Base-by-base conservation (phyloP, 441 rosid genomes). In the Adansonia gregorii region DNA sequence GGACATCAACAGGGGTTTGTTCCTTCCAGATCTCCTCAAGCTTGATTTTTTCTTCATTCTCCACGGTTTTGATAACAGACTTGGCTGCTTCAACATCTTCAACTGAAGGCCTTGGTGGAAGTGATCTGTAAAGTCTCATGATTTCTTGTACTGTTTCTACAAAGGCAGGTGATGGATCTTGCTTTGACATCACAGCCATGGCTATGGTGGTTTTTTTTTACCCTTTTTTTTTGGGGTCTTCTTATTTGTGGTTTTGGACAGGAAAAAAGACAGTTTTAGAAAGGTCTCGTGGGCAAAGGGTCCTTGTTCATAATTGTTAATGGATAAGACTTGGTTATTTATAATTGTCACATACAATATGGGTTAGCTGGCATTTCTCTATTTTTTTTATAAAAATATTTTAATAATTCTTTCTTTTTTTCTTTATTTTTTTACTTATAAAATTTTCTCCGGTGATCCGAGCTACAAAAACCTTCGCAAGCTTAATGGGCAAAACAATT, bases 31-130 rank as follows among this genome's bases (percentile, higher is more conserved):
- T 80, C 63, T 91, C 92, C 31, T 87, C 89, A 8, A 91, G 86
- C 79, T 79, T 85, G 11, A 55, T 24, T 68, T 81, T 76, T 60
- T 89, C 90, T 78, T 88, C 92, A 7, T 15, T 24, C 52, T 83
- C 80, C 46, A 78, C 86, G 12, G 89, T 78, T 75, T 73, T 64
- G 71, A 91, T 73, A 20, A 88, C 88, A 54, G 90, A 80, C 71
- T 70, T 63, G 39, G 93, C 93, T n/a, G 93, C 95, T 80, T 85
- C 91, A 5, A 89, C 86, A 55, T 89, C 90, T 76, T 82, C 93
- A 54, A 89, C 74, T 75, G 90, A 71, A 55, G 93, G 92, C 73
- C 93, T 78, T 2, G 87, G 79, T 0, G 95, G 93, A n/a, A 91
- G 86, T 78, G 91, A 89, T 77, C 84, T 83, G 84, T 83, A 86